Evolutionary conservation across 164 flowering plant genomes (phyloP), one percentile per base, ranked within the genome.

Genomic region (Euptelea pleiosperma): DNA sequence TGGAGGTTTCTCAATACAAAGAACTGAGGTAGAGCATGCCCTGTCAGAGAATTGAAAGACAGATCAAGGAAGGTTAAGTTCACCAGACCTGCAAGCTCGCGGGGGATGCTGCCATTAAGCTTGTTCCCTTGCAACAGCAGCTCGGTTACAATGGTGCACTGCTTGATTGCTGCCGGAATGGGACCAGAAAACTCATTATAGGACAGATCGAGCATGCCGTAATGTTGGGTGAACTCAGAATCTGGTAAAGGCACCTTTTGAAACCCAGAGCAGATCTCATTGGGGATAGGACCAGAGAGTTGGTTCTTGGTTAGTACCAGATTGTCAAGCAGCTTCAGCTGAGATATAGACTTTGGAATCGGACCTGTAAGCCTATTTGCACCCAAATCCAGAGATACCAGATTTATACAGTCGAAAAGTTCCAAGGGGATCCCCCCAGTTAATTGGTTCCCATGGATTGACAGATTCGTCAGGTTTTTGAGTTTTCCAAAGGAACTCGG

Each of bases 171-270:
- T 34, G 58, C 25, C 12, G 89, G 89, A 64, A 84, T 81, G 10
- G 73, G 68, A 33, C 89, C 86, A 15, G 44, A 66, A 55, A 84
- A 60, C 40, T 67, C 68, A 30, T 84, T 84, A 46, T 76, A 57
- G 16, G 89, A 84, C 22, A 81, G 71, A 67, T 84, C 86, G 47
- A 84, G 76, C 85, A 75, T 75, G 49, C 86, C 89, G 62, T 78
- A 82, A 59, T 84, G 89, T 71, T 84, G 89, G 9, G 55, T 50
- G 60, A 65, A 84, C 63, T 81, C 86, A 11, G 86, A 79, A 64
- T 84, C 89, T 6, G 89, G 79, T 33, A 77, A 55, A n/a, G 78
- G 71, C 24, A 62, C 68, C 63, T 77, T 60, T 53, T 79, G 84
- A 57, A 79, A 84, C 12, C 80, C 86, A 12, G 83, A 81, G 60